Evolutionary conservation across 768 basidiomycete species (phyloP), one percentile per base, ranked within the genome.

Genomic region (Amanita muscaria): DNA sequence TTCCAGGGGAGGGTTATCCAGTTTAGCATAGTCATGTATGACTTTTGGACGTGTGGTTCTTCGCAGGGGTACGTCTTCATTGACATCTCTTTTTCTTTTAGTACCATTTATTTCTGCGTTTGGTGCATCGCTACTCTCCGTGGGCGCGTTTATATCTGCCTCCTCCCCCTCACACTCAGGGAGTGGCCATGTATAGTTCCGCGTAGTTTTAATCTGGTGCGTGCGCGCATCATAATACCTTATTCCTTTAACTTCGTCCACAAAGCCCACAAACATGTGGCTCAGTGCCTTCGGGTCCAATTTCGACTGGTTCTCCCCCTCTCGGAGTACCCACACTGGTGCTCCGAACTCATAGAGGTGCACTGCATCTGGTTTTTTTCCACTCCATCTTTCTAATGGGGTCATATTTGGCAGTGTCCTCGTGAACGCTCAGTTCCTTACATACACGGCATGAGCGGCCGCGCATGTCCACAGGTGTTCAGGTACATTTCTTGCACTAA

Each of bases 351-450:
- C n/a, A n/a, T n/a, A n/a, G n/a, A n/a, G n/a, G n/a, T n/a, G n/a
- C n/a, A n/a, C n/a, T 10, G 61, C 47, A 23, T 61, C 50, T 1
- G 56, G 60, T 32, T 56, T 59, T 12, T 35, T 27, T 7, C 44
- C 42, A 11, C 36, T 41, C 51, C 53, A 57, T 0, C 24, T 18
- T 36, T 62, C 44, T 21, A 38, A 48, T 7, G 58, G 59, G 0
- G 52, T 57, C 7, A 12, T 44, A 12, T 25, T 38, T 15, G 43
- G 31, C n/a, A 53, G 45, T 9, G 16, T 44, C 16, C 29, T 27
- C 2, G 40, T 51, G 27, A 44, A 52, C 47, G 29, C 31, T 12
- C 56, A 38, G 38, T 50, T 56, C 2, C 39, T 16, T n/a, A 65
- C 22, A 18, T 61, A 57, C 8, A 44, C 51, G 1, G 53, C 62